Base-by-base conservation (phyloP, 768 basidiomycete genomes). In the Nidularia sp. region DNA sequence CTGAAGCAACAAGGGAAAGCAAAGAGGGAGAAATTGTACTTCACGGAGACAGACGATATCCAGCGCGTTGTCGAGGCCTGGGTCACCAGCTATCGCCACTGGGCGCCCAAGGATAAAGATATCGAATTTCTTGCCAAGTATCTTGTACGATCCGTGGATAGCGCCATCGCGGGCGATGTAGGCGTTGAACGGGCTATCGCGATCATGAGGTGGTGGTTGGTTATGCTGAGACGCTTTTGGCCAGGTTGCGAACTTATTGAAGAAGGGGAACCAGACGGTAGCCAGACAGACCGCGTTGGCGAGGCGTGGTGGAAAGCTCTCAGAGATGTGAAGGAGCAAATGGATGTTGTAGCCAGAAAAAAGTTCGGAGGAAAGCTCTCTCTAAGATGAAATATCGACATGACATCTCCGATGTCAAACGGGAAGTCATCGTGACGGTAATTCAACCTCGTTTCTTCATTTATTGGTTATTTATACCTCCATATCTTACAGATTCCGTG, bases 231-330 rank as follows among this genome's bases (percentile, higher is more conserved):
- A 58, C 70, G 84, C 54, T 66, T 80, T 60, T 93, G 86, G 79
- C 79, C 74, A 8, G 67, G 71, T 3, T 78, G 78, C 50, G 86
- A 89, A 65, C 58, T 68, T 51, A 64, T 68, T 33, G 74, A 72
- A 41, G 67, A 65, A 22, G 66, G 71, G 41, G 66, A 66, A 46
- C 55, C 60, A 61, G 64, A 65, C 54, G 56, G 56, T 55, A 65
- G 69, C 51, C 68, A 69, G 50, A 55, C 62, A 33, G 71, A 62
- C 67, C 69, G 34, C 63, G 74, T 88, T 42, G 90, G 84, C 2
- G 73, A 74, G 62, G 81, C 81, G 36, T 95, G 93, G 93, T 95
- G 92, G 93, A 73, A 69, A 48, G 80, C 86, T 5, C 94, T 90
- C 70, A 71, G 79, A 53, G 78, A 79, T 32, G 83, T 91, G 2